Conservation (phyloP, 2,329 filamentous ascomycete genomes). For the Epichloe sylvatica region DNA sequence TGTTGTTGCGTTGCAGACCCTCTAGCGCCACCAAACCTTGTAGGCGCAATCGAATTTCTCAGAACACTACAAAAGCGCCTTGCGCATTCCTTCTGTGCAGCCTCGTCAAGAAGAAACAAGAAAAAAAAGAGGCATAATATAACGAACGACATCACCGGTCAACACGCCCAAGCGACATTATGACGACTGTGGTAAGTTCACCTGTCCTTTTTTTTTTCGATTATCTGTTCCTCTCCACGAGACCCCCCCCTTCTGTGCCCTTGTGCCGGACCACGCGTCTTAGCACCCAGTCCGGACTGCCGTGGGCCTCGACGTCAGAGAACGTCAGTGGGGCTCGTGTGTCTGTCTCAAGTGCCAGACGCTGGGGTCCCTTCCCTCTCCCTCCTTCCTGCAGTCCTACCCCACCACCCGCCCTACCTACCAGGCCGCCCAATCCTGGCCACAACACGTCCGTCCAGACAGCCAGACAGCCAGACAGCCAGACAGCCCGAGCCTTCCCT, state of each 20-base stretch:
- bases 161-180: conserved; percentile 7
- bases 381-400: too few relatives aligned
- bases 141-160: too few relatives aligned
- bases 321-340: conserved; percentile 24
- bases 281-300: conserved; percentile 3
- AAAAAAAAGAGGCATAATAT: too few relatives aligned
- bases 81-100: background rate
- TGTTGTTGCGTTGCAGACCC: background rate
- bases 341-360: conserved; percentile 20
- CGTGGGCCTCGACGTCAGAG: conserved; percentile 19
- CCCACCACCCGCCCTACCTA: too few relatives aligned
- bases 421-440: background rate
- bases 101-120: too few relatives aligned
- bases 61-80: background rate
- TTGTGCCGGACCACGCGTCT: background rate
- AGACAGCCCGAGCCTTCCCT: background rate
- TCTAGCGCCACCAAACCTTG: background rate
- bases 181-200: conserved; percentile 26
- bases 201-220: conserved; percentile 1
- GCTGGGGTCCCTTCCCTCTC: background rate
- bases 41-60: background rate
- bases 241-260: background rate
- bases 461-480: too few relatives aligned
- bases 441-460: background rate
- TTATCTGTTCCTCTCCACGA: conserved; percentile 4